Percentiles rank a stretch among this genome's conserved stretches.
phyloP scores from a whole-genome alignment of 2,329 filamentous ascomycete species.

The Tolypocladium paradoxum region DNA sequence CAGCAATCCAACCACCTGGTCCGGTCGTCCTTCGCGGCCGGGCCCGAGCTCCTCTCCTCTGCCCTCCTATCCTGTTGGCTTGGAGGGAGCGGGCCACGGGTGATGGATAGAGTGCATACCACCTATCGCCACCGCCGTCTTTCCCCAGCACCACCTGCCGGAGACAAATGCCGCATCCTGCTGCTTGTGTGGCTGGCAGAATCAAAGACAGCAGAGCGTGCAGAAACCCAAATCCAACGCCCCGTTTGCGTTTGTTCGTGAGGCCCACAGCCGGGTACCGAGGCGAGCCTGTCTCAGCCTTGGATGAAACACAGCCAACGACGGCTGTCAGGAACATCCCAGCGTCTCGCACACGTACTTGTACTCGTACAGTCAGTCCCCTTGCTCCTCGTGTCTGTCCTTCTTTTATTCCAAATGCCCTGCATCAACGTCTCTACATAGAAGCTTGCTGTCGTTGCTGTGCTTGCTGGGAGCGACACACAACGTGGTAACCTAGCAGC shows the following conservation, averaged over 20 bases:
- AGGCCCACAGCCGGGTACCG: constrained; percentile 3
- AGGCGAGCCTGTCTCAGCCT: constrained; percentile 19
- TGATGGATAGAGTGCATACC: neutral
- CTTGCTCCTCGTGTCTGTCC: constrained; percentile 5
- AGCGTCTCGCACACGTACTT: constrained; percentile 8
- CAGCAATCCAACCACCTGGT: neutral
- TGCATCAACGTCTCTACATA: neutral
- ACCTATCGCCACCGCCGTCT: neutral
- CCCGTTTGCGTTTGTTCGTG: neutral
- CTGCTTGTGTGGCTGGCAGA: neutral
- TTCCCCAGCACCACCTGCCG: neutral
- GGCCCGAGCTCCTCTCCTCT: neutral
- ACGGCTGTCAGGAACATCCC: constrained; percentile 11
- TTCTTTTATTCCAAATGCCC: constrained; percentile 10
- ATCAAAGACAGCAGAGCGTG: neutral
- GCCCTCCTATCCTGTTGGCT: neutral
- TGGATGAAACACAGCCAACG: constrained; percentile 21
- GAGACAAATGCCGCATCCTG: neutral
- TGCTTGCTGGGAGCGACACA: neutral
- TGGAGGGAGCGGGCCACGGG: neutral
- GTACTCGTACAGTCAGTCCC: too few species aligned
- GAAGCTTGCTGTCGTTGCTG: constrained; percentile 1
- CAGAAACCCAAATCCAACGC: neutral
- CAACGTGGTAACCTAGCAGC: neutral
- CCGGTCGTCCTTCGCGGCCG: neutral